Evolutionary conservation across 2,329 filamentous ascomycete species (phyloP).

Genomic region (Calycina herbarum): DNA sequence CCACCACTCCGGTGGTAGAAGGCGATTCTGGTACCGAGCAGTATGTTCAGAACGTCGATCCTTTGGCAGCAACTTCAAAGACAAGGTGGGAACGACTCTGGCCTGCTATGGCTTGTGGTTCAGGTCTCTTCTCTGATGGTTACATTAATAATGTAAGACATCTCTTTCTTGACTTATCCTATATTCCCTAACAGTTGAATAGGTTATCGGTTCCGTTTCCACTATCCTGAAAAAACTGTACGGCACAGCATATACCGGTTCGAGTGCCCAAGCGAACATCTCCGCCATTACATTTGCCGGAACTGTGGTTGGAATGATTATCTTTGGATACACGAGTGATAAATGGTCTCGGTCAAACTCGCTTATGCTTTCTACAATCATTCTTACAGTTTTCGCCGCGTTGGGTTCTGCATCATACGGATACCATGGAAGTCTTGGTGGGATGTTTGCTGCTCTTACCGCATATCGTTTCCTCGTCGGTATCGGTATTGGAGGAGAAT

Average conservation of each 20-base stretch:
- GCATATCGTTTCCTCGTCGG: conserved; percentile 83
- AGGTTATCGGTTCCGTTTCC: conserved; percentile 86
- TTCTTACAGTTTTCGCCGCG: conserved; percentile 82
- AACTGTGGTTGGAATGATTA: conserved; percentile 77
- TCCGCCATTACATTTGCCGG: conserved; percentile 83
- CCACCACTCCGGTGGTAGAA: conserved; percentile 2
- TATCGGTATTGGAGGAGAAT: conserved; percentile 80
- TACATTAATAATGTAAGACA: conserved; percentile 78
- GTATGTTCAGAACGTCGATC: conserved; percentile 19
- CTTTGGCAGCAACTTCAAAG: conserved; percentile 26
- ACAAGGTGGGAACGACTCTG: conserved; percentile 33
- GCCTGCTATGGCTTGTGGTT: conserved; percentile 82
- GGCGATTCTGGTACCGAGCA: conserved; percentile 4
- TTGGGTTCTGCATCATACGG: conserved; percentile 77
- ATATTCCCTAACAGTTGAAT: conserved; percentile 4
- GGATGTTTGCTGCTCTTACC: conserved; percentile 75
- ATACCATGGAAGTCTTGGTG: conserved; percentile 63
- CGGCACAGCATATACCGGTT: conserved; percentile 64
- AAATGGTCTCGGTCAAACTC: conserved; percentile 83
- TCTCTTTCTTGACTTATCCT: neutral
- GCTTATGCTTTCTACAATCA: conserved; percentile 76
- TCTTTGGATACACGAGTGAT: conserved; percentile 80
- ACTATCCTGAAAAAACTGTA: conserved; percentile 74
- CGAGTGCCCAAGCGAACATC: conserved; percentile 71
- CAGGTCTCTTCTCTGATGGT: conserved; percentile 87